phyloP scores from a whole-genome alignment of 2,329 filamentous ascomycete genomes.

The Byssoonygena ceratinophila region DNA sequence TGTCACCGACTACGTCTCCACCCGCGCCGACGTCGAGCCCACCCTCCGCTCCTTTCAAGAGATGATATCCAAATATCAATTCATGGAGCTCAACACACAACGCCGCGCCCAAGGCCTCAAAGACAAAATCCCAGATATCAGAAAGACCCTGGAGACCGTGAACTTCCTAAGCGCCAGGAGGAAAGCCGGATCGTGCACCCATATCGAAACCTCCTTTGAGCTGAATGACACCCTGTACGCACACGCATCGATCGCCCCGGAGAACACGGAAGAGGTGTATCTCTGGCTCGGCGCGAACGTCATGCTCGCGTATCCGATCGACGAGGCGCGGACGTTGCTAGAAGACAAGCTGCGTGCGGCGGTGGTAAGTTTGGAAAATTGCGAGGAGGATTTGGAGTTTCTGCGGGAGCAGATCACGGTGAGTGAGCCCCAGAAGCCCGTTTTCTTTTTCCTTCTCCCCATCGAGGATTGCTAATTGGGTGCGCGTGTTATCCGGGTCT shows the following conservation, averaged over 20 bases:
- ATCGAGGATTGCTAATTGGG: too few species aligned
- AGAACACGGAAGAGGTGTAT: constrained; percentile 70
- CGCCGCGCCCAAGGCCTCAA: constrained; percentile 68
- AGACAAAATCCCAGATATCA: constrained; percentile 95
- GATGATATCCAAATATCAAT: constrained; percentile 82
- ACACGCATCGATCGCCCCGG: constrained; percentile 69
- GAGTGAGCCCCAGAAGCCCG: constrained; percentile 26
- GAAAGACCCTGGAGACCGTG: constrained; percentile 89
- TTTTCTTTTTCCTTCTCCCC: not conserved
- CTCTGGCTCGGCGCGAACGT: constrained; percentile 98
- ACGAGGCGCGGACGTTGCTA: constrained; percentile 72
- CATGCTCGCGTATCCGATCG: constrained; percentile 88
- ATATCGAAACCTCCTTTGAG: constrained; percentile 87
- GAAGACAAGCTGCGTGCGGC: constrained; percentile 67
- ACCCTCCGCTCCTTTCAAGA: constrained; percentile 40
- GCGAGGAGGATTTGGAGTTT: constrained; percentile 93
- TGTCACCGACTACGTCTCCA: constrained; percentile 39
- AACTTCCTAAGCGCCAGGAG: constrained; percentile 68
- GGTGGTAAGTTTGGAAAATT: constrained; percentile 69
- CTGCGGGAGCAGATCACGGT: constrained; percentile 93
- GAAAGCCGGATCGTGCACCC: constrained; percentile 43
- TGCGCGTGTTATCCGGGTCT: too few species aligned
- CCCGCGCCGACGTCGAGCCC: constrained; percentile 36
- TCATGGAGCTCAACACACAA: constrained; percentile 94
- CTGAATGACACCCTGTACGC: constrained; percentile 93